Base-by-base conservation (phyloP, 192 early-diverging fungal species). In the Martensiomyces pterosporus region DNA sequence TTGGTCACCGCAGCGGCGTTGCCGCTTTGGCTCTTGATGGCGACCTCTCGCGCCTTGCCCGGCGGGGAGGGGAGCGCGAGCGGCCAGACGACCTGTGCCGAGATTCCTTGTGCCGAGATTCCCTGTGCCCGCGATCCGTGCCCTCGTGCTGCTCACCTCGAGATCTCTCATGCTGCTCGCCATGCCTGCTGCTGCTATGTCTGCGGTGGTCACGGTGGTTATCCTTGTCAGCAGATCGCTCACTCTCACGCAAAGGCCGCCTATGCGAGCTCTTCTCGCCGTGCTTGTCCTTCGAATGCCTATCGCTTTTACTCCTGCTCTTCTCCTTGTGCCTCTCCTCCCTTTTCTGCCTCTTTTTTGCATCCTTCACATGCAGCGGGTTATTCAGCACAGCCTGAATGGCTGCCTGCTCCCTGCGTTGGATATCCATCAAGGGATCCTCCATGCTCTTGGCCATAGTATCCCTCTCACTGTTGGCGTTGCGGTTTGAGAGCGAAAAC, bases 351-450 rank as follows among this genome's bases (percentile, higher is more conserved):
- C 43, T 27, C 47, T 71, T 60, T 68, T 76, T 14, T 81, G 55
- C 23, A 75, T 59, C 16, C 43, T 82, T 90, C 49, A 86, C 56
- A 33, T 75, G 58, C 22, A 84, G 46, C 10, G 88, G 87, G 47
- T 91, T 91, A 37, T 79, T 80, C 43, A 89, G 67, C 51, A 89
- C 78, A 3, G 80, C 61, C 48, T 92, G 81, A 39, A 95, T 66
- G 15, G 83, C 79, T 7, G 75, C 82, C 48, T 93, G 92, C 59
- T 98, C 91, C 24, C 85, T 75, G 46, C 84, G 77, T 60, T 92
- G 91, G 50, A 98, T 97, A 9, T 82, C 81, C 16, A 93, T 64
- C 47, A 98, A 57, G 6, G 95, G 95, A 65, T 98, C 95, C 58
- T 97, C 93, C 41, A 92, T 58, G 18, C 89, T 79, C 60, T 98